phyloP scores from a whole-genome alignment of 2,329 filamentous ascomycete genomes.

The Huntiella decipiens region DNA sequence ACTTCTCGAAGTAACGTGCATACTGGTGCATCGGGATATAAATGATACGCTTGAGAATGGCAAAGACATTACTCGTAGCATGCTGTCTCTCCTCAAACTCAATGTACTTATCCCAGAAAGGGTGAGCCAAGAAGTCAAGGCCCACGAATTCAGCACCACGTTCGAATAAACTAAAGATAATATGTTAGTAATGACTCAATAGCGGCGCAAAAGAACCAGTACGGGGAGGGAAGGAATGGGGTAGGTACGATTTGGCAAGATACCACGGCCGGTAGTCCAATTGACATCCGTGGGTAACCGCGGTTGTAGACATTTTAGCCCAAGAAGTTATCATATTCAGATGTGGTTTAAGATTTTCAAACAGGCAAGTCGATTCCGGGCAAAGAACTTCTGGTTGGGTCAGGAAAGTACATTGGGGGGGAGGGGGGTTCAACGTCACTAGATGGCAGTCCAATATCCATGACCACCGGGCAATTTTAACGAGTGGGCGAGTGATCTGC shows the following conservation, averaged over 20 bases:
- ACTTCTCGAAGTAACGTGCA: conserved; percentile 82
- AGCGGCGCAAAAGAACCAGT: conserved; percentile 10
- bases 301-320: too few relatives aligned
- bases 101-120: conserved; percentile 98
- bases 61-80: conserved; percentile 65
- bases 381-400: too few relatives aligned
- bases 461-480: too few relatives aligned
- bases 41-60: conserved; percentile 64
- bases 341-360: too few relatives aligned
- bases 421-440: too few relatives aligned
- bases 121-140: conserved; percentile 81
- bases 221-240: conserved; percentile 14
- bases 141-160: conserved; percentile 70
- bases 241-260: conserved; percentile 3
- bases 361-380: too few relatives aligned
- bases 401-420: too few relatives aligned
- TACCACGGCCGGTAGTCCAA: too few relatives aligned
- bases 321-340: too few relatives aligned
- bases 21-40: conserved; percentile 92
- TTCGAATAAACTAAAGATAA: conserved; percentile 64
- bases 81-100: conserved; percentile 90
- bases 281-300: too few relatives aligned
- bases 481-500: too few relatives aligned
- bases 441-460: too few relatives aligned
- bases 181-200: conserved; percentile 16